Conservation (phyloP, 306 rosid species). For the Betula pendula region DNA sequence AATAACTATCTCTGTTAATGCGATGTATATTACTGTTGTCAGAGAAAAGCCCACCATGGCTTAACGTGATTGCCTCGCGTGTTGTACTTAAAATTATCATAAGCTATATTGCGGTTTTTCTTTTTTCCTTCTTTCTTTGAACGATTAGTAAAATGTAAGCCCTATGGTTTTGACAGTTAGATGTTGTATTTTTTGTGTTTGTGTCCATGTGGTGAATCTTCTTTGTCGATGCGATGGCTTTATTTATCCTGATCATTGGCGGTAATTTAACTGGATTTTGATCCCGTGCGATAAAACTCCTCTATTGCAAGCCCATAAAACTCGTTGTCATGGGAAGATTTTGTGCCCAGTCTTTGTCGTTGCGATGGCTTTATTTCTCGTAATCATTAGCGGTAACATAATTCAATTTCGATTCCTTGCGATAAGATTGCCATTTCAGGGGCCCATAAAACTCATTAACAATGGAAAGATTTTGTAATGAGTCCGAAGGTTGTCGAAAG, state of each 20-base stretch:
- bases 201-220: conserved; percentile 3
- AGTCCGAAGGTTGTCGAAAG: too few relatives aligned
- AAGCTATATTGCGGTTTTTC: neutral
- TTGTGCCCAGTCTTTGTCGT: too few relatives aligned
- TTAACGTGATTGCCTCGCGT: neutral
- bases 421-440: too few relatives aligned
- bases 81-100: neutral
- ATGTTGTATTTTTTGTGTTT: neutral
- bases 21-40: neutral
- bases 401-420: too few relatives aligned
- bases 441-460: too few relatives aligned
- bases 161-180: neutral
- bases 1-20: neutral
- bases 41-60: neutral
- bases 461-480: too few relatives aligned
- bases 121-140: neutral
- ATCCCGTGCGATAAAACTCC: too few relatives aligned
- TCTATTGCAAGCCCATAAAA: too few relatives aligned
- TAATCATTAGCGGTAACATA: too few relatives aligned
- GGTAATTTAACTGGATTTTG: too few relatives aligned
- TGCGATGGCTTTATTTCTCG: too few relatives aligned
- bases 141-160: neutral
- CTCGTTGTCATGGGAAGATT: too few relatives aligned
- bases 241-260: neutral
- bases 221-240: conserved; percentile 1